A percentile compares a stretch with the other conserved stretches of the same genome.
phyloP scores from a whole-genome alignment of 148 eudicot genomes.

The Beta vulgaris region DNA sequence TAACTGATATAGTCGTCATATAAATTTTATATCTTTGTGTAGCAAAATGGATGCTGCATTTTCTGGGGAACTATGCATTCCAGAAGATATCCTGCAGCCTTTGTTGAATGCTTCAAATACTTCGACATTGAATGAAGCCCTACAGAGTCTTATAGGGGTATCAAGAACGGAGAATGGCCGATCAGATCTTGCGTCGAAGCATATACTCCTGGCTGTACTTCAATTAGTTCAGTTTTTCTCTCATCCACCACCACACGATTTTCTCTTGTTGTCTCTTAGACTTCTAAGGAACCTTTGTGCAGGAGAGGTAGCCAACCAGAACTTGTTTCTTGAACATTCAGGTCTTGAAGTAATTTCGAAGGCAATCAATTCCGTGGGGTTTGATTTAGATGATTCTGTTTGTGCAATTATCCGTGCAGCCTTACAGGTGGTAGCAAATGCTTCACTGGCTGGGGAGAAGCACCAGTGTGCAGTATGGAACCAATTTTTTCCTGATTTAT shows the following conservation, averaged over 20 bases:
- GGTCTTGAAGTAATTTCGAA: constrained; percentile 50
- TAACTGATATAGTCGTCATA: too few species aligned
- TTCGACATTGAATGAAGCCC: constrained; percentile 40
- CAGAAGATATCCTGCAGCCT: constrained; percentile 36
- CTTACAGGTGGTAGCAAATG: constrained; percentile 77
- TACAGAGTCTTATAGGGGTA: constrained; percentile 45
- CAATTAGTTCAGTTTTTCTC: constrained; percentile 42
- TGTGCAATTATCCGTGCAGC: constrained; percentile 47
- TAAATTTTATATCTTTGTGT: not conserved
- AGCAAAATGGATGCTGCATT: constrained; percentile 39
- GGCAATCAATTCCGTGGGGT: constrained; percentile 26
- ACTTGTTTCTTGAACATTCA: constrained; percentile 50
- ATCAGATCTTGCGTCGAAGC: constrained; percentile 51
- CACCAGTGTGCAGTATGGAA: constrained; percentile 66
- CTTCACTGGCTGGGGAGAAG: constrained; percentile 64
- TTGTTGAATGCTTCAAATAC: constrained; percentile 44
- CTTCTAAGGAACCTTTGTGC: constrained; percentile 86
- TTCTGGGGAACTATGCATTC: constrained; percentile 24
- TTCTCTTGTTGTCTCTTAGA: constrained; percentile 53
- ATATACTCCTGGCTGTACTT: constrained; percentile 41
- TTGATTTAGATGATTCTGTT: constrained; percentile 37
- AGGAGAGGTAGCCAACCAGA: constrained; percentile 60
- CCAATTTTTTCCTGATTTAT: constrained; percentile 45
- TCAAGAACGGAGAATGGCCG: constrained; percentile 58
- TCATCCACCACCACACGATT: constrained; percentile 32